Conservation (phyloP, 169 alveolate species). For the Sarcocystis neurona region DNA sequence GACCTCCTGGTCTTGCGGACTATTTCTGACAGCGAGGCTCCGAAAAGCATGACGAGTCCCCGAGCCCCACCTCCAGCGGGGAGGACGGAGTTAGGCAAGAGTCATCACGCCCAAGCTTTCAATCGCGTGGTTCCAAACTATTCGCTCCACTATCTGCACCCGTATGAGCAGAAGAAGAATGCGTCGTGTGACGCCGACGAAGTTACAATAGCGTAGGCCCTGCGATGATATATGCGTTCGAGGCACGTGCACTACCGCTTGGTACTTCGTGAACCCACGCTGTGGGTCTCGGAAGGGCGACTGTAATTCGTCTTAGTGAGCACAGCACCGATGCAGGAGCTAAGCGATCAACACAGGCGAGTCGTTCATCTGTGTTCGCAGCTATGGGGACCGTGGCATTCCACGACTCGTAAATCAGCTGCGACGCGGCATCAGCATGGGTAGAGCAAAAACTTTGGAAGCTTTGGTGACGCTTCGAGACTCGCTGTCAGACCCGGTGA, state of each 20-base stretch:
- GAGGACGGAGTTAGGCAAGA: too few relatives aligned
- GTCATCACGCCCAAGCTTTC: slow-evolving; percentile 13
- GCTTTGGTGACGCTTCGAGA: neutral
- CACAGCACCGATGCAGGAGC: too few relatives aligned
- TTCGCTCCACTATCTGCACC: neutral
- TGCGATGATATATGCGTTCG: too few relatives aligned
- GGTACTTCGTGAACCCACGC: too few relatives aligned
- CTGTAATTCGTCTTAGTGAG: neutral
- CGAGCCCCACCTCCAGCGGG: too few relatives aligned
- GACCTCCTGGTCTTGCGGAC: too few relatives aligned
- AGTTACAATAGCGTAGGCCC: neutral
- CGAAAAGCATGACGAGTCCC: too few relatives aligned
- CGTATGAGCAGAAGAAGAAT: neutral
- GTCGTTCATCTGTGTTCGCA: neutral
- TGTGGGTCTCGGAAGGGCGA: neutral
- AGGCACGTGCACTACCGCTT: too few relatives aligned
- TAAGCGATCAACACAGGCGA: neutral
- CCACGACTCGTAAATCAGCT: slow-evolving; percentile 15
- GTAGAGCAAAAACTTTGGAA: slow-evolving; percentile 4
- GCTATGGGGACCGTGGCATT: neutral
- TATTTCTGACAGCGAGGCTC: too few relatives aligned
- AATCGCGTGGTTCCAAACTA: slow-evolving; percentile 22
- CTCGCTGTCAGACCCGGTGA: slow-evolving; percentile 9
- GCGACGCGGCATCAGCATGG: neutral
- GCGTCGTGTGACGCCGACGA: slow-evolving; percentile 11